phyloP scores from a whole-genome alignment of 345 rosid species.

The Salix koriyanagi region DNA sequence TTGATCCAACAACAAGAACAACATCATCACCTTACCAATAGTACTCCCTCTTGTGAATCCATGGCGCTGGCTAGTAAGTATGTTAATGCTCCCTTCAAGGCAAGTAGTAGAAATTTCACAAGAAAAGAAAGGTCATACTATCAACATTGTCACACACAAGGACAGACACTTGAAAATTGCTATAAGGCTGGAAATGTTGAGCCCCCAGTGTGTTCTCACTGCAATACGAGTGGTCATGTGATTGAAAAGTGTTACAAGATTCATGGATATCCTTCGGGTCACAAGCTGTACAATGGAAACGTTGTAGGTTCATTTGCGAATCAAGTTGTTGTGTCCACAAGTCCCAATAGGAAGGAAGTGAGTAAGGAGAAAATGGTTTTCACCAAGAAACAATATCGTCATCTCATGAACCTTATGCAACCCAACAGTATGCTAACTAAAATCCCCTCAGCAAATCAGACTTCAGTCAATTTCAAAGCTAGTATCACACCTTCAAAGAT shows the following conservation, averaged over 20 bases:
- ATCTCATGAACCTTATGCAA: too few relatives aligned
- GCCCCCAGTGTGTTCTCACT: not conserved
- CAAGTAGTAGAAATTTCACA: not conserved
- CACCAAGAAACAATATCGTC: too few relatives aligned
- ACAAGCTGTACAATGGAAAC: too few relatives aligned
- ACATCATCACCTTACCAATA: not conserved
- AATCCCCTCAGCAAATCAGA: fast-evolving
- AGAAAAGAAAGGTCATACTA: fast-evolving
- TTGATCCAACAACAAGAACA: not conserved
- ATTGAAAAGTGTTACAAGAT: too few relatives aligned
- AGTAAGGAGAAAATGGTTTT: too few relatives aligned
- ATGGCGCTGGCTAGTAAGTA: not conserved
- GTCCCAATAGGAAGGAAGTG: too few relatives aligned
- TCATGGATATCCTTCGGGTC: too few relatives aligned
- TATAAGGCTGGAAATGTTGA: not conserved
- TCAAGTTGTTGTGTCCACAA: fast-evolving
- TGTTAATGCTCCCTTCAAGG: fast-evolving
- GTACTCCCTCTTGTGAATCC: not conserved
- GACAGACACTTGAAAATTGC: not conserved
- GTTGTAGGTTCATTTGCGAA: not conserved
- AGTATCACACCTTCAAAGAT: too few relatives aligned
- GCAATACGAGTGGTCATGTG: not conserved
- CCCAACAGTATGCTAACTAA: too few relatives aligned
- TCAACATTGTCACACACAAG: not conserved
- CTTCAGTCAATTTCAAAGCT: too few relatives aligned